Evolutionary conservation across 2,329 filamentous ascomycete genomes (phyloP).

Genomic region (Mycocentrospora acerina): DNA sequence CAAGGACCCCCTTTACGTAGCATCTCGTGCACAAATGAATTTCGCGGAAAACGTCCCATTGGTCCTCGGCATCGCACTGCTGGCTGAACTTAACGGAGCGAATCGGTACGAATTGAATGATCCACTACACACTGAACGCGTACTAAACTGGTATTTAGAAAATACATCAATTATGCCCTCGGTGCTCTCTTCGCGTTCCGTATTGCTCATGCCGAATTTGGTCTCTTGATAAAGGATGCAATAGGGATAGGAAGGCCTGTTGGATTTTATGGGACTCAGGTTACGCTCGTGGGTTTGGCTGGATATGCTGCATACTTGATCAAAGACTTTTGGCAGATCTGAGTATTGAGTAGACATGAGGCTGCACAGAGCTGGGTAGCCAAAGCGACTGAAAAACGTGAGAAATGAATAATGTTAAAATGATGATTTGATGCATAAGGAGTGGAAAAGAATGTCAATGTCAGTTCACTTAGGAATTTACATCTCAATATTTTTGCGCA

Average conservation of each 20-base stretch:
- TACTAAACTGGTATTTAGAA: conserved; percentile 11
- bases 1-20: conserved; percentile 38
- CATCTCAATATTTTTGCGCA: too few relatives aligned
- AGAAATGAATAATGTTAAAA: too few relatives aligned
- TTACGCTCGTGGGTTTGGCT: conserved; percentile 25
- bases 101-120: conserved; percentile 23
- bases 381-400: too few relatives aligned
- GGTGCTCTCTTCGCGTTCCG: conserved; percentile 43
- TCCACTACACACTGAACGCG: background rate
- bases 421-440: too few relatives aligned
- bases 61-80: conserved; percentile 39
- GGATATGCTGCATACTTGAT: conserved; percentile 36
- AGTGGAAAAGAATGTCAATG: too few relatives aligned
- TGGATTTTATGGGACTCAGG: conserved; percentile 37
- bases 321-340: conserved; percentile 33
- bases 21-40: conserved; percentile 43
- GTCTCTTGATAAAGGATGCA: conserved; percentile 31
- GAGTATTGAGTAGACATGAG: background rate
- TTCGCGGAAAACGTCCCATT: conserved; percentile 50
- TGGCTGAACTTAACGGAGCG: conserved; percentile 50
- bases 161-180: conserved; percentile 41
- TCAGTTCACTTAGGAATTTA: too few relatives aligned
- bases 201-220: conserved; percentile 45
- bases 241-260: conserved; percentile 24
- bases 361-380: too few relatives aligned